Base-by-base conservation (phyloP, 2,329 filamentous ascomycete species). In the Myotisia sp. region DNA sequence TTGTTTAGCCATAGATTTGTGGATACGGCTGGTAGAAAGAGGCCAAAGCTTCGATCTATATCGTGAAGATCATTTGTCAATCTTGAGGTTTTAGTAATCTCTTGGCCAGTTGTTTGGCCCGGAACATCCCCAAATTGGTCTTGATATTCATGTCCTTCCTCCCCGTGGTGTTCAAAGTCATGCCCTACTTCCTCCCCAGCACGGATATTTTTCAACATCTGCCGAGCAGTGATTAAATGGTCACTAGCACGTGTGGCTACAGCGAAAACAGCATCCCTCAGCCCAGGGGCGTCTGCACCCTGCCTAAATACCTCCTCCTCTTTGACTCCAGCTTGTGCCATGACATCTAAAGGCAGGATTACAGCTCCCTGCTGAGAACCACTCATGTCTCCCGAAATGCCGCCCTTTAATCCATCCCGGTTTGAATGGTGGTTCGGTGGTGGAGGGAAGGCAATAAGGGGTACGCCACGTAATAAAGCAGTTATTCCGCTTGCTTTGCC, bases 201-300 rank as follows among this genome's bases (percentile, higher is more conserved):
- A 35, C 73, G 73, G 13, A 93, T 61, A 47, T 81, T 83, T 49
- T 75, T 77, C 40, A 95, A 58, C 85, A 98, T 93, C 54, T 93
- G 83, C 39, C 85, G 68, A 2, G 81, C 87, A 0, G 87, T 95
- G 45, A 94, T 92, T 21, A 98, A 65, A 57, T 98, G 90, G 53
- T 98, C 90, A 50, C 92, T 92, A 5, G 90, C 90, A 23, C 87
- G 73, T 0, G 90, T 98, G 0, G 90, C 90, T 9, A 98, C 83
- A 3, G 74, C 70, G 57, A 95, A 98, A 1, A 95, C 74, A 3
- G 86, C 87, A 55, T 98, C 87, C 40, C 80, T 76, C 12, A 95
- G 65, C 0, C 86, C 86, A 0, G 74, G 66, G 0, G 87, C 87
- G n/a, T 72, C 62, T 0, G 79, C 75, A 0, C 86, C 87, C 26